Percentiles rank a stretch among this genome's conserved stretches.
Evolutionary conservation across 2,329 filamentous ascomycete species (phyloP).

Genomic region (Bipolaris bicolor): DNA sequence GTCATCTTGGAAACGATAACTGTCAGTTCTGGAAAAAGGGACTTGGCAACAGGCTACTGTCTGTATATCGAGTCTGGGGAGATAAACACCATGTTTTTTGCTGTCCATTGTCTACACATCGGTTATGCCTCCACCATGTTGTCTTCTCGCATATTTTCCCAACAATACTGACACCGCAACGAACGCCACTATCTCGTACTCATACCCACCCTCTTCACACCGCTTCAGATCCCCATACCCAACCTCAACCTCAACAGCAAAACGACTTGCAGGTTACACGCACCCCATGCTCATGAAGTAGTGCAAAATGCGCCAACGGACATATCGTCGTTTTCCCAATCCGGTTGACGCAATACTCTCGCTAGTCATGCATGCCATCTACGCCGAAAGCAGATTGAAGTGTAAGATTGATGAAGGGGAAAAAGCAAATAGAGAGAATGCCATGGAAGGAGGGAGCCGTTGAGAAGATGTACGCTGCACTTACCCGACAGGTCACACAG

Average conservation of each 20-base stretch:
- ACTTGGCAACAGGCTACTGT: not conserved
- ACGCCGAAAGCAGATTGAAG: not conserved
- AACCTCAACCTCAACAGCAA: not conserved
- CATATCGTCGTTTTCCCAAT: not conserved
- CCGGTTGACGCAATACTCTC: not conserved
- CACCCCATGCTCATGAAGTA: not conserved
- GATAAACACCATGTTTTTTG: not conserved
- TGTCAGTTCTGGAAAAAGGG: not conserved
- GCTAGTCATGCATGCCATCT: not conserved
- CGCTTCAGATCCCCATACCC: not conserved
- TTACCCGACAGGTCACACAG: not conserved
- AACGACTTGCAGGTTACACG: not conserved
- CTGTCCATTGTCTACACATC: not conserved
- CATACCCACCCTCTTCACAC: not conserved
- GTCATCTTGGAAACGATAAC: not conserved
- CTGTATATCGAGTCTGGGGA: not conserved
- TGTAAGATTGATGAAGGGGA: not conserved
- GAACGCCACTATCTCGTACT: not conserved
- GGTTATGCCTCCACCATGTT: not conserved
- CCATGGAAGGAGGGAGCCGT: not conserved
- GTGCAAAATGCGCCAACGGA: not conserved
- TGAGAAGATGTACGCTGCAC: not conserved
- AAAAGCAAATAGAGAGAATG: not conserved
- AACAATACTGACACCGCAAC: not conserved
- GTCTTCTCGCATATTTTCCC: not conserved